Conservation (phyloP, 2,329 filamentous ascomycete genomes). For the Juglanconis sp. region DNA sequence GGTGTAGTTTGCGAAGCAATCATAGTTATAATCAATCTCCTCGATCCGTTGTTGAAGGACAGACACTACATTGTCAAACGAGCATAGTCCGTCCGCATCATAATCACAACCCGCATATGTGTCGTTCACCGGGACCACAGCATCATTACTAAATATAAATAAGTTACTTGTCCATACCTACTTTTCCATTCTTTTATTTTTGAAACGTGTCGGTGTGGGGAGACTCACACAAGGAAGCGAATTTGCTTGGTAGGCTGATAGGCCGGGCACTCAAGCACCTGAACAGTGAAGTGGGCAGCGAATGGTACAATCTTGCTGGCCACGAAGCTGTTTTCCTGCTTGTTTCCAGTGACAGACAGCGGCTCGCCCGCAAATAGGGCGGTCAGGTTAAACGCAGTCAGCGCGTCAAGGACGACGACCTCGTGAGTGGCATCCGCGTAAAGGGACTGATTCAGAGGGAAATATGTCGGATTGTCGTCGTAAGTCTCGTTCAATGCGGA, state of each 20-base stretch:
- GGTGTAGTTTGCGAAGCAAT: conserved; percentile 29
- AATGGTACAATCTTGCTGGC: conserved; percentile 32
- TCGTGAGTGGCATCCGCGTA: conserved; percentile 42
- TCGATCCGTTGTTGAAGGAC: conserved; percentile 27
- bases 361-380: conserved; percentile 28
- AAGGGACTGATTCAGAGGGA: conserved; percentile 40
- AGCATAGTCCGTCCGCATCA: conserved; percentile 28
- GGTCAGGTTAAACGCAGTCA: conserved; percentile 31
- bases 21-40: conserved; percentile 31
- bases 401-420: conserved; percentile 32
- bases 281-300: conserved; percentile 30
- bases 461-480: conserved; percentile 38
- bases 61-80: conserved; percentile 30
- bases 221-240: conserved; percentile 30
- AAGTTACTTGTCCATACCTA: not conserved
- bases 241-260: conserved; percentile 31
- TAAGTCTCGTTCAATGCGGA: conserved; percentile 32
- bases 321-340: conserved; percentile 25
- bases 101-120: conserved; percentile 26
- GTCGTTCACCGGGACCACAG: conserved; percentile 28
- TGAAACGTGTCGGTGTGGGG: too few relatives aligned
- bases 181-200: not conserved
- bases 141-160: conserved; percentile 28
- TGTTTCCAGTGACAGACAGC: conserved; percentile 21
- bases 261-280: conserved; percentile 31